phyloP scores from a whole-genome alignment of 129 eudicot genomes.

The Tanacetum coccineum region DNA sequence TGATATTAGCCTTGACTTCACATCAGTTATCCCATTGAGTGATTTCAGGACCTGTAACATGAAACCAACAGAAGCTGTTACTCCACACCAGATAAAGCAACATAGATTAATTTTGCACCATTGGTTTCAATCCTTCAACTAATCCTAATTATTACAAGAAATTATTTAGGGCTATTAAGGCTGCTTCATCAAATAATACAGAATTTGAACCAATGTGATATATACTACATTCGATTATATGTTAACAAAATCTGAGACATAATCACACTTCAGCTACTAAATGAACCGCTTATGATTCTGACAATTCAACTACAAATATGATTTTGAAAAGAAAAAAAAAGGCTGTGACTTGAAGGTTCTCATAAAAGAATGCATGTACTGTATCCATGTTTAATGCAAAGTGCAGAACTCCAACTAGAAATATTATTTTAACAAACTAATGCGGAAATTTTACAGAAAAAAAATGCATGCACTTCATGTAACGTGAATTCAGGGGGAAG shows the following conservation, averaged over 20 bases:
- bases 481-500: neutral
- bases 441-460: constrained; percentile 11
- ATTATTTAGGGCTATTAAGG: neutral
- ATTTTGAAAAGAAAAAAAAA: no score
- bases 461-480: constrained; percentile 14
- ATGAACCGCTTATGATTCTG: neutral
- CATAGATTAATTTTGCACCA: neutral
- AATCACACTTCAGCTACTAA: constrained; percentile 1
- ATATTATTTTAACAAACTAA: neutral
- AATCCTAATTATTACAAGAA: constrained; percentile 7
- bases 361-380: neutral
- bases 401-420: constrained; percentile 3
- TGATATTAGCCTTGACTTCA: constrained; percentile 56
- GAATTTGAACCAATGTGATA: neutral
- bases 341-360: neutral
- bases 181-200: constrained; percentile 2
- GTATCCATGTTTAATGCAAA: constrained; percentile 10
- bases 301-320: constrained; percentile 2
- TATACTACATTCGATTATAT: neutral
- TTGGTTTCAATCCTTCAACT: constrained; percentile 8
- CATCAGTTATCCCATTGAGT: constrained; percentile 59
- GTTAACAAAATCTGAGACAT: constrained; percentile 6
- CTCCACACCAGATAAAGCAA: constrained; percentile 19
- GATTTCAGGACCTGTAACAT: constrained; percentile 61
- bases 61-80: constrained; percentile 15